Percentiles rank a stretch among this genome's conserved stretches.
Evolutionary conservation across 2,329 filamentous ascomycete genomes (phyloP).

Genomic region (Phoma sp.): DNA sequence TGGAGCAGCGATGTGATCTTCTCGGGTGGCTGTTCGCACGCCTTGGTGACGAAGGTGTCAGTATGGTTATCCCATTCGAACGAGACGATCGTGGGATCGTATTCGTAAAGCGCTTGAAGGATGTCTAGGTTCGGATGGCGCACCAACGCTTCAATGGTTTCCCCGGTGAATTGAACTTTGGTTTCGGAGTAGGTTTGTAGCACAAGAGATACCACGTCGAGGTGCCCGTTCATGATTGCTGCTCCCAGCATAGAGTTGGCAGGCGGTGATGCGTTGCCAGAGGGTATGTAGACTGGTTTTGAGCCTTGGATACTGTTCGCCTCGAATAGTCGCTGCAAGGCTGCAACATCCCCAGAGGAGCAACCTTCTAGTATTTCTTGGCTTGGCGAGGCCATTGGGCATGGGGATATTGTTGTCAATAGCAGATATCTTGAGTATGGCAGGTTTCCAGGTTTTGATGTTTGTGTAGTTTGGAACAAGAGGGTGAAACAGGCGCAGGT

Average conservation of each 20-base stretch:
- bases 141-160: conserved; percentile 3
- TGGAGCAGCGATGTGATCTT: conserved; percentile 12
- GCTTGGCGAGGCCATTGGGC: not conserved
- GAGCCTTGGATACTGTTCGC: not conserved
- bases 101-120: conserved; percentile 11
- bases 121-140: conserved; percentile 11
- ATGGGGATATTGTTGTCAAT: not conserved
- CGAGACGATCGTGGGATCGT: conserved; percentile 6
- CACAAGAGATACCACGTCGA: conserved; percentile 3
- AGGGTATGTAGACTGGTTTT: not conserved
- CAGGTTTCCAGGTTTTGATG: not conserved
- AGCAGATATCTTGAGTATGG: not conserved
- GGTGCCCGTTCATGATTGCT: conserved; percentile 5
- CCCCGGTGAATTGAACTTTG: conserved; percentile 7
- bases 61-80: conserved; percentile 15
- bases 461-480: not conserved
- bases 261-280: not conserved
- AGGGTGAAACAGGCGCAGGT: not conserved
- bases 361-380: conserved; percentile 6
- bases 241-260: conserved; percentile 2
- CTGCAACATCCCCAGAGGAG: not conserved
- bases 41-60: conserved; percentile 17
- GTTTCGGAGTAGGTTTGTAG: conserved; percentile 2
- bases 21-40: conserved; percentile 16
- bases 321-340: not conserved